Evolutionary conservation across 2,329 filamentous ascomycete species (phyloP).

Genomic region (Fusarium avenaceum): DNA sequence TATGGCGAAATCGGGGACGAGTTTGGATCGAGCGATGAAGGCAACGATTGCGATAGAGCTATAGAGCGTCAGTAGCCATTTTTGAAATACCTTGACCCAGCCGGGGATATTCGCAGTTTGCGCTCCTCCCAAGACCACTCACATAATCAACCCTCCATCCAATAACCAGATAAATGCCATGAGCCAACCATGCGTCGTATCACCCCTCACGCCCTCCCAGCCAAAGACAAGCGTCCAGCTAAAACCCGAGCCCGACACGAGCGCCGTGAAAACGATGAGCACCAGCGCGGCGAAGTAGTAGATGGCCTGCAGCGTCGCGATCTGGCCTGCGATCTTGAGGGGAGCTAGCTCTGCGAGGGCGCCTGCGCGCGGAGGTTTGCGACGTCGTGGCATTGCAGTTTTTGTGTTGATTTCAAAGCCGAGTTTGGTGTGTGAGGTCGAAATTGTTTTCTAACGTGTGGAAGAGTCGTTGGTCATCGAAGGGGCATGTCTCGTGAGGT

Average conservation of each 20-base stretch:
- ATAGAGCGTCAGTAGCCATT: constrained; percentile 20
- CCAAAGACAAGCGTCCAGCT: constrained; percentile 68
- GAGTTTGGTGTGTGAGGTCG: neutral
- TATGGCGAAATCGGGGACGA: constrained; percentile 93
- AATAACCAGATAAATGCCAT: constrained; percentile 70
- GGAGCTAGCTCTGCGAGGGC: constrained; percentile 73
- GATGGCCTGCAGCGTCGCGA: constrained; percentile 67
- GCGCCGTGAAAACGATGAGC: constrained; percentile 69
- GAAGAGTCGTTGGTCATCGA: constrained; percentile 28
- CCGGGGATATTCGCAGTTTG: neutral
- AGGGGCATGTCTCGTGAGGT: constrained; percentile 41
- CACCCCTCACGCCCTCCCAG: constrained; percentile 70
- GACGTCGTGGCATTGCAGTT: constrained; percentile 64
- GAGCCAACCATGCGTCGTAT: constrained; percentile 73
- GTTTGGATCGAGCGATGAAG: constrained; percentile 88
- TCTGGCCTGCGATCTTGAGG: constrained; percentile 70
- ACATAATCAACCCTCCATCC: constrained; percentile 68
- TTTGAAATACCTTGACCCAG: neutral
- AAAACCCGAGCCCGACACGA: constrained; percentile 70
- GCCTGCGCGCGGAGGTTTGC: constrained; percentile 70
- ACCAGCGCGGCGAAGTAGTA: constrained; percentile 67
- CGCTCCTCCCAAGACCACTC: constrained; percentile 41
- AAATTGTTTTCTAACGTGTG: constrained; percentile 11
- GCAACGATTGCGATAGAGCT: constrained; percentile 88
- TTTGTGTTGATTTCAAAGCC: neutral